Evolutionary conservation across 2,329 filamentous ascomycete species (phyloP).

Genomic region (Colletotrichum sublineola): DNA sequence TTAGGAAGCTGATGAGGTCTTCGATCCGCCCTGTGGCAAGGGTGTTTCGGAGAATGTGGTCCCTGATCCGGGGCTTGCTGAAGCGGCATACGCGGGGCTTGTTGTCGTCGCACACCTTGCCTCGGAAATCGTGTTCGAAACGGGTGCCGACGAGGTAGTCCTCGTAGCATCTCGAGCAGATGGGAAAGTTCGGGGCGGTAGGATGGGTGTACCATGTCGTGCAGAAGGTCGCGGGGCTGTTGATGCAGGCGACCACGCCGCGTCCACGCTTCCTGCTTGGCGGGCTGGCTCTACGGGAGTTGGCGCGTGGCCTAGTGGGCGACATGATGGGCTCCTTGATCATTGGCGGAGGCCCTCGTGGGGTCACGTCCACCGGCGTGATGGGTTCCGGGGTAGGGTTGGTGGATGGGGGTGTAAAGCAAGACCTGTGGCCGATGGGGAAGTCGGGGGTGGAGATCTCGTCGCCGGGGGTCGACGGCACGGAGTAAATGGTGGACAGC

Average conservation of each 20-base stretch:
- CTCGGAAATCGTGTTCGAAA: conserved; percentile 48
- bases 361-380: conserved; percentile 16
- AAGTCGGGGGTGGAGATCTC: conserved; percentile 32
- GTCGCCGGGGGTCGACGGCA: conserved; percentile 32
- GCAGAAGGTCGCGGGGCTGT: conserved; percentile 46
- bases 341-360: background rate
- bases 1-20: conserved; percentile 49
- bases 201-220: conserved; percentile 56
- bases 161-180: conserved; percentile 57
- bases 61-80: conserved; percentile 49
- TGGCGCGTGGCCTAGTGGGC: conserved; percentile 28
- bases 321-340: conserved; percentile 17
- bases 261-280: conserved; percentile 31
- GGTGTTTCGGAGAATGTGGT: conserved; percentile 50
- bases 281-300: conserved; percentile 32
- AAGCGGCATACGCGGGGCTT: conserved; percentile 53
- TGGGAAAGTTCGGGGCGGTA: conserved; percentile 48
- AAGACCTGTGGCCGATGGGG: conserved; percentile 29
- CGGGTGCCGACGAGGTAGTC: conserved; percentile 51
- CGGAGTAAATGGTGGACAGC: conserved; percentile 39
- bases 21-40: conserved; percentile 47
- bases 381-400: conserved; percentile 37
- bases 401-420: conserved; percentile 37
- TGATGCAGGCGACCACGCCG: conserved; percentile 48
- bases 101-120: conserved; percentile 44